These are phyloP conservation scores for Botryotinia calthae DNA, from an alignment of 2,329 filamentous ascomycete species.

Conservation along the genomic window DNA sequence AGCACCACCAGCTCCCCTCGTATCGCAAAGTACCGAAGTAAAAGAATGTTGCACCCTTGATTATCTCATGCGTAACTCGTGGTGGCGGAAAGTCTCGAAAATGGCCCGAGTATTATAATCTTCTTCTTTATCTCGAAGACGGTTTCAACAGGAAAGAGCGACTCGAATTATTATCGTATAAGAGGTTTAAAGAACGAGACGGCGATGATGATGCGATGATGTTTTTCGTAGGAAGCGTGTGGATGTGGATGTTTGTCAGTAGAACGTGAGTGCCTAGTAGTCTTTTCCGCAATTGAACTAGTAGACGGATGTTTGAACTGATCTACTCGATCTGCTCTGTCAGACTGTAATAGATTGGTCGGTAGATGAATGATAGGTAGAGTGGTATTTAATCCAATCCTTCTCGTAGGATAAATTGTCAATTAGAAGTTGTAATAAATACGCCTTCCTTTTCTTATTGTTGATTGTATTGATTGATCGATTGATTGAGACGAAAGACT, in stretches of 20 bases:
- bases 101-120: background rate
- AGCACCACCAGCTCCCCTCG: background rate
- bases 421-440: background rate
- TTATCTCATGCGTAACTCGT: background rate
- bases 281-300: background rate
- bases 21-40: background rate
- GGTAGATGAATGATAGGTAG: background rate
- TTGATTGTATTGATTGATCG: background rate
- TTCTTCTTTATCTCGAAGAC: background rate
- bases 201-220: background rate
- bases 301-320: background rate
- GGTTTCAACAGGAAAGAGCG: background rate
- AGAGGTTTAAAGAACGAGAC: background rate
- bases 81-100: background rate
- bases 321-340: background rate
- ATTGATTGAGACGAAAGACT: background rate
- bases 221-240: background rate
- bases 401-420: background rate
- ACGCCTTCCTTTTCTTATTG: background rate
- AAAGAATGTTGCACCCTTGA: constrained; percentile 1
- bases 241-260: background rate
- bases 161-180: background rate
- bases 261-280: background rate
- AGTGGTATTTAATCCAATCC: background rate
- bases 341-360: background rate